A percentile compares a stretch with the other conserved stretches of the same genome.
These are phyloP conservation scores for Elsinoe necatrix DNA, from an alignment of 2,329 filamentous ascomycete genomes.

Conservation along the genomic window DNA sequence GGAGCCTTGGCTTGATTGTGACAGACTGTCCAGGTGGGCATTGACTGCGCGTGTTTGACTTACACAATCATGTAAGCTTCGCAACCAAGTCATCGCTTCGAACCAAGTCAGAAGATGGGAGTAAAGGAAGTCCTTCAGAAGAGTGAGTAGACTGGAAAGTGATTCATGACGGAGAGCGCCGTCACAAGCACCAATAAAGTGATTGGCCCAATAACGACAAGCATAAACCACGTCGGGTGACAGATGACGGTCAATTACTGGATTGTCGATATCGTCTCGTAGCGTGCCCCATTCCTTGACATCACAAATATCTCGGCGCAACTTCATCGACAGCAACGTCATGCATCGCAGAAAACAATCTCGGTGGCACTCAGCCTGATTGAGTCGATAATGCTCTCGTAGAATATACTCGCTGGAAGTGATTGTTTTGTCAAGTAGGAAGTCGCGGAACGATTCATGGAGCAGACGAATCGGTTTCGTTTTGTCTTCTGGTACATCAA, in stretches of 20 bases:
- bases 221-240: conserved; percentile 6
- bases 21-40: neutral
- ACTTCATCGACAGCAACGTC: conserved; percentile 29
- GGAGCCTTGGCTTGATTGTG: too few relatives aligned
- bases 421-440: too few relatives aligned
- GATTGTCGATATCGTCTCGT: conserved; percentile 27
- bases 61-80: neutral
- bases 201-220: conserved; percentile 10
- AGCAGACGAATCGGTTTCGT: conserved; percentile 25
- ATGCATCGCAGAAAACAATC: conserved; percentile 29
- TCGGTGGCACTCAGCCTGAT: too few relatives aligned
- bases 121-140: too few relatives aligned
- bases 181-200: too few relatives aligned
- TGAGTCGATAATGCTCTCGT: too few relatives aligned
- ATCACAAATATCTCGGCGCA: neutral
- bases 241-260: neutral
- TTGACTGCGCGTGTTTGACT: neutral
- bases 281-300: neutral
- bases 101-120: neutral
- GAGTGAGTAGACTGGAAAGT: too few relatives aligned
- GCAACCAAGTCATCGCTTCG: neutral
- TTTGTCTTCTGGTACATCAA: conserved; percentile 14
- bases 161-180: too few relatives aligned
- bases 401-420: too few relatives aligned
- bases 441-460: conserved; percentile 24